Percentiles rank a stretch among this genome's conserved stretches.
Conservation (phyloP, 1,139 yeast species). For the Kurtzmaniella quercitrusa region DNA sequence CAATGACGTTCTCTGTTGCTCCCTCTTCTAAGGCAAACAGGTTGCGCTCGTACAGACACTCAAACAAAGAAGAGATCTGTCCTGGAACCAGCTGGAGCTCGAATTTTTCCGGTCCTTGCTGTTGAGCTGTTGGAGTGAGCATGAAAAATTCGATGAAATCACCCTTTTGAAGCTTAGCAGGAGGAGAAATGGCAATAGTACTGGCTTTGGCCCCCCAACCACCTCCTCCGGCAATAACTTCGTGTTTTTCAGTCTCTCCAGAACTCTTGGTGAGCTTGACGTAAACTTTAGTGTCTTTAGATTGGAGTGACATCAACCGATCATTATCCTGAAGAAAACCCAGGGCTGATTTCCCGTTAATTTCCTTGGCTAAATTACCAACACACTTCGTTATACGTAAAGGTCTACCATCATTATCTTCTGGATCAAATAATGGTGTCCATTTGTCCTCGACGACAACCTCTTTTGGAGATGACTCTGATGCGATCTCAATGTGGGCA, state of each 20-base stretch:
- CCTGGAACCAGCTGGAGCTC: too few relatives aligned
- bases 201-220: slow-evolving; percentile 64
- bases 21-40: slow-evolving; percentile 14
- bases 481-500: neutral
- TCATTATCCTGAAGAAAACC: slow-evolving; percentile 43
- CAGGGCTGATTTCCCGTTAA: slow-evolving; percentile 50
- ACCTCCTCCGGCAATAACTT: slow-evolving; percentile 64
- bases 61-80: slow-evolving; percentile 14
- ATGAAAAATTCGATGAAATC: slow-evolving; percentile 46
- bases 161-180: slow-evolving; percentile 42
- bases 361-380: slow-evolving; percentile 50
- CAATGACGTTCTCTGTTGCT: slow-evolving; percentile 12
- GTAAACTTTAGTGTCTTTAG: slow-evolving; percentile 47
- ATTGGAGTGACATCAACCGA: slow-evolving; percentile 37
- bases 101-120: slow-evolving; percentile 16
- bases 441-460: slow-evolving; percentile 24
- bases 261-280: slow-evolving; percentile 26
- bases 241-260: slow-evolving; percentile 22
- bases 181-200: slow-evolving; percentile 56
- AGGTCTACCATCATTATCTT: slow-evolving; percentile 10
- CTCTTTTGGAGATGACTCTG: neutral
- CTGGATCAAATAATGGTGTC: slow-evolving; percentile 25
- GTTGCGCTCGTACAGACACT: slow-evolving; percentile 31
- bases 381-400: slow-evolving; percentile 39
- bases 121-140: slow-evolving; percentile 46